These are phyloP conservation scores for Rosa rugosa DNA, from an alignment of 306 rosid species.

Conservation along the genomic window DNA sequence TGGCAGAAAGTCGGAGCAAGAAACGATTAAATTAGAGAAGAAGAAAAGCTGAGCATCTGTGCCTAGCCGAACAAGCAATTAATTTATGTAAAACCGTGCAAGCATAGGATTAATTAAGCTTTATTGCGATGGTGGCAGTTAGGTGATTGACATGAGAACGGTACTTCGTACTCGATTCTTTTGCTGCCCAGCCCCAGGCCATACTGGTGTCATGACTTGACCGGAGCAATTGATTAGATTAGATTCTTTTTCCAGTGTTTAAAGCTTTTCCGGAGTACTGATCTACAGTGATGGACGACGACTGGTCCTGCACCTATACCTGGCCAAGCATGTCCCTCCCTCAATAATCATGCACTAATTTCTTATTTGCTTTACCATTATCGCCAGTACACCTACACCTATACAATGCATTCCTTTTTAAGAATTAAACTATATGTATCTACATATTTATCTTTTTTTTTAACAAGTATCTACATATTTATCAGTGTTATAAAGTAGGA, in stretches of 20 bases:
- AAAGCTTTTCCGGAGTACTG: not conserved
- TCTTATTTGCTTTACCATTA: not conserved
- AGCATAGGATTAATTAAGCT: not conserved
- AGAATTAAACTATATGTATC: no score
- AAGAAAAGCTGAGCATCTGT: not conserved
- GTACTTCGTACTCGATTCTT: not conserved
- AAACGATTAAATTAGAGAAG: not conserved
- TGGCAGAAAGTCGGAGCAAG: not conserved
- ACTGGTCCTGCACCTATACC: not conserved
- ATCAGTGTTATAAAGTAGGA: no score
- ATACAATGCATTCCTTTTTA: not conserved
- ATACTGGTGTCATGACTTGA: not conserved
- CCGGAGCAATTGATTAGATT: not conserved
- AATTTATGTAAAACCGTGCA: not conserved
- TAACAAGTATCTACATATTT: no score
- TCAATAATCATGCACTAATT: not conserved
- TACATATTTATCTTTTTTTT: no score
- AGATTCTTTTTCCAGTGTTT: not conserved
- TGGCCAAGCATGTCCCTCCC: not conserved
- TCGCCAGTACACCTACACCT: not conserved
- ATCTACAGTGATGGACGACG: not conserved
- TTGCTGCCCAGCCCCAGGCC: not conserved
- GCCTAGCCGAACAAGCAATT: not conserved
- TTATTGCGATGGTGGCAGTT: not conserved
- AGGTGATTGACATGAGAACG: not conserved